Base-by-base conservation (phyloP, 192 early-diverging fungal genomes). In the Kickxella alabastrina region DNA sequence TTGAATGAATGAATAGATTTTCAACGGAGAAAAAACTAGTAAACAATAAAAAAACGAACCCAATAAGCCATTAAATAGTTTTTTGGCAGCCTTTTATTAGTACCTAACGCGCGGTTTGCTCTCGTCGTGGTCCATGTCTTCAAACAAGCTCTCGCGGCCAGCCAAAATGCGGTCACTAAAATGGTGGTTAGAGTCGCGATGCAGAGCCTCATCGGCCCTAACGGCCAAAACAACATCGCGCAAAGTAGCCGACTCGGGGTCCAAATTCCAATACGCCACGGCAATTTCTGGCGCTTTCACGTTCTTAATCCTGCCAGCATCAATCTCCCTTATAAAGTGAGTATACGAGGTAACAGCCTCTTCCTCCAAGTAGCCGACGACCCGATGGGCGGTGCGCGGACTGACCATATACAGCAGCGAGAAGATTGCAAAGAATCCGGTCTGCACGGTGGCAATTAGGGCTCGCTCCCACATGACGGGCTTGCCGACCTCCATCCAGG, bases 301-400 rank as follows among this genome's bases (percentile, higher is more conserved):
- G 45, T 90, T 92, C 23, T 79, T 67, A 26, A 87, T 78, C 3
- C 77, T 55, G 0, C 91, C 91, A 34, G 61, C 66, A 25, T 94
- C 91, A 34, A 97, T 94, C 58, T 90, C 87, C 17, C 83, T 79
- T 28, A 97, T 60, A 68, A 90, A 87, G 59, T 86, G 83, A 7
- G 89, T 92, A 70, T 97, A 97, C 3, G 91, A 90, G 19, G 91
- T 79, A 10, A 94, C 87, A 0, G 95, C 92, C 57, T 88, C 84
- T 76, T 97, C 95, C 69, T 95, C 94, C 27, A 97, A 79, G 53
- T 97, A 97, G 0, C 92, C 92, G 10, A 85, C 83, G 21, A 97
- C 85, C 38, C 90, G 84, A 75, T 97, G 92, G 13, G 87, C 88
- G 3, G 83, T 87, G 22, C 74, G 75, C n/a, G 92, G 91, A 10